A percentile compares a stretch with the other conserved stretches of the same genome.
These are phyloP conservation scores for Claviceps monticola DNA, from an alignment of 2,329 filamentous ascomycete genomes.

Conservation along the genomic window DNA sequence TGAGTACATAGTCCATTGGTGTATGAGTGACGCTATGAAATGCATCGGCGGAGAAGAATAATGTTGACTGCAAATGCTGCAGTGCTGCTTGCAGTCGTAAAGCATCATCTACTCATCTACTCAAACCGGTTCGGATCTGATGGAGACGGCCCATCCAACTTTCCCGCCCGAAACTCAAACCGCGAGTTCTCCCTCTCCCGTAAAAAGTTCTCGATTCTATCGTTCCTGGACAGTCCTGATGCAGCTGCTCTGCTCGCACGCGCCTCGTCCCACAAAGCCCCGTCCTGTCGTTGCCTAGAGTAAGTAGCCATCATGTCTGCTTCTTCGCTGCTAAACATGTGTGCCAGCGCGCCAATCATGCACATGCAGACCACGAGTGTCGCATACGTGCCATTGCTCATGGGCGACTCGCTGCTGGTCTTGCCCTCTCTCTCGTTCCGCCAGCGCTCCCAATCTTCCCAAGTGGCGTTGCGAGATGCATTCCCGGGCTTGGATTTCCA, in stretches of 20 bases:
- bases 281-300: conserved; percentile 49
- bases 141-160: conserved; percentile 14
- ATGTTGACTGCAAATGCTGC: too few relatives aligned
- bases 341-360: conserved; percentile 55
- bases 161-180: conserved; percentile 19
- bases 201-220: conserved; percentile 65
- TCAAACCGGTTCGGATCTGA: conserved; percentile 4
- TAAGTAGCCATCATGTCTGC: conserved; percentile 36
- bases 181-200: conserved; percentile 47
- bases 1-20: too few relatives aligned
- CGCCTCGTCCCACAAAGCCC: conserved; percentile 49
- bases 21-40: too few relatives aligned
- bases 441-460: conserved; percentile 95
- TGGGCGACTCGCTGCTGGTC: conserved; percentile 40
- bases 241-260: conserved; percentile 37
- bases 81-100: not conserved
- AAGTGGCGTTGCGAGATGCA: conserved; percentile 65
- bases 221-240: conserved; percentile 40
- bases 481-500: conserved; percentile 37
- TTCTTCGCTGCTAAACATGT: conserved; percentile 50
- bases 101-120: not conserved
- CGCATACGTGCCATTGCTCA: conserved; percentile 69
- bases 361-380: conserved; percentile 54
- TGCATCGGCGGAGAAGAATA: not conserved
- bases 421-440: conserved; percentile 38